phyloP scores from a whole-genome alignment of 441 rosid species.

The Croton setiger region DNA sequence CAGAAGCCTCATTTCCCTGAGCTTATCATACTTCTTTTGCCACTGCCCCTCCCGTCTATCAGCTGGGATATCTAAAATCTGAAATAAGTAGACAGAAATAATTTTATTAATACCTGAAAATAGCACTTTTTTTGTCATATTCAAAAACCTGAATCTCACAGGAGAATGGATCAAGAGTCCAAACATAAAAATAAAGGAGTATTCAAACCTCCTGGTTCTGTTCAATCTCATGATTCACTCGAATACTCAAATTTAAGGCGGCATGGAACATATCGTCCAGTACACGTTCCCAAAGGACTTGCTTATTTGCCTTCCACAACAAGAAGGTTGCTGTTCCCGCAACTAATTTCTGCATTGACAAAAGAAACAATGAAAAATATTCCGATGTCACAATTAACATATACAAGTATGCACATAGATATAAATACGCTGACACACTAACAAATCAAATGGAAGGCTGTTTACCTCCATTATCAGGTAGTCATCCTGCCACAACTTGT shows the following conservation, averaged over 20 bases:
- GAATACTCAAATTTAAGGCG: conserved; percentile 64
- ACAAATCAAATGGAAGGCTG: neutral
- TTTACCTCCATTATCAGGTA: conserved; percentile 83
- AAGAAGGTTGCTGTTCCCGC: conserved; percentile 40
- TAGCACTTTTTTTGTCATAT: neutral
- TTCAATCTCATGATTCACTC: conserved; percentile 57
- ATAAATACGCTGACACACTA: neutral
- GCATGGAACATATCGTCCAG: conserved; percentile 88
- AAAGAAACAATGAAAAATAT: neutral
- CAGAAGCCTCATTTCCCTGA: conserved; percentile 37
- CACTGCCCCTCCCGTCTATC: conserved; percentile 37
- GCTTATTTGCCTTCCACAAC: conserved; percentile 77
- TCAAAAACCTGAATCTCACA: neutral
- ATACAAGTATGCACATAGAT: neutral
- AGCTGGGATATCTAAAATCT: conserved; percentile 45
- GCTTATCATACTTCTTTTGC: conserved; percentile 30
- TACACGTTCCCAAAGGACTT: conserved; percentile 41
- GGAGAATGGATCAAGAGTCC: neutral
- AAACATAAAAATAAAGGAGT: neutral
- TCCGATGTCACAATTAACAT: neutral
- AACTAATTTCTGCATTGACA: conserved; percentile 51
- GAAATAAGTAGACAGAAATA: conserved; percentile 14
- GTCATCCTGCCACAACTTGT: conserved; percentile 72
- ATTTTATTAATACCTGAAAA: neutral
- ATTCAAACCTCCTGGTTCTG: conserved; percentile 57